A percentile compares a stretch with the other conserved stretches of the same genome.
phyloP scores from a whole-genome alignment of 106 monocot genomes.

The Vanilla planifolia region DNA sequence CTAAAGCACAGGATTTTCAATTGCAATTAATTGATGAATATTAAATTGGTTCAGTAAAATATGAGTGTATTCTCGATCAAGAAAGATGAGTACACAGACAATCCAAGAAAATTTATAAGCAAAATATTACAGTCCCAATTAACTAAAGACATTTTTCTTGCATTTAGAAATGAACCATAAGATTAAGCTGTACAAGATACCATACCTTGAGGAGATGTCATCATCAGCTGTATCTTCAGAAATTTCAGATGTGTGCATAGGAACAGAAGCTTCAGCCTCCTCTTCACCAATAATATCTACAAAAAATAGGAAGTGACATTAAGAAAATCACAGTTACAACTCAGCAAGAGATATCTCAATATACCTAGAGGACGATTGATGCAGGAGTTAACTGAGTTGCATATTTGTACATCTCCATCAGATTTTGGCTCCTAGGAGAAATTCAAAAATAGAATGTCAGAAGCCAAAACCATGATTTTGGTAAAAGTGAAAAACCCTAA shows the following conservation, averaged over 20 bases:
- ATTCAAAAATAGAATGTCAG: slow-evolving; percentile 7
- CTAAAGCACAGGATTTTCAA: no score
- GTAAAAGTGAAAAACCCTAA: neutral
- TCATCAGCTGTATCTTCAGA: slow-evolving; percentile 81
- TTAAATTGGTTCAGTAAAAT: no score
- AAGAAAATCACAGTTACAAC: neutral
- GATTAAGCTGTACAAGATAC: no score
- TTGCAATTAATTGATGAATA: no score
- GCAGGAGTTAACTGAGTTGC: slow-evolving; percentile 55
- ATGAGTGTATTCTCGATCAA: no score
- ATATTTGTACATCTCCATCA: slow-evolving; percentile 60
- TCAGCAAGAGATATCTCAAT: neutral
- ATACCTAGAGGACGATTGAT: slow-evolving; percentile 84
- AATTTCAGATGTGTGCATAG: slow-evolving; percentile 49
- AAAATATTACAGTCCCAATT: no score
- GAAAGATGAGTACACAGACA: no score
- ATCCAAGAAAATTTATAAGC: no score
- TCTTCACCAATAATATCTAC: slow-evolving; percentile 62
- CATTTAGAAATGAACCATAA: no score
- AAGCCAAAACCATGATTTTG: neutral
- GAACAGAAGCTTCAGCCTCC: slow-evolving; percentile 64
- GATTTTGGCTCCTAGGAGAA: slow-evolving; percentile 54
- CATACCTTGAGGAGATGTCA: slow-evolving; percentile 84
- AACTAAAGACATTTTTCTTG: no score
- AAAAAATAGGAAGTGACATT: slow-evolving; percentile 3